phyloP scores from a whole-genome alignment of 2,329 filamentous ascomycete genomes.

The Colletotrichum musicola region DNA sequence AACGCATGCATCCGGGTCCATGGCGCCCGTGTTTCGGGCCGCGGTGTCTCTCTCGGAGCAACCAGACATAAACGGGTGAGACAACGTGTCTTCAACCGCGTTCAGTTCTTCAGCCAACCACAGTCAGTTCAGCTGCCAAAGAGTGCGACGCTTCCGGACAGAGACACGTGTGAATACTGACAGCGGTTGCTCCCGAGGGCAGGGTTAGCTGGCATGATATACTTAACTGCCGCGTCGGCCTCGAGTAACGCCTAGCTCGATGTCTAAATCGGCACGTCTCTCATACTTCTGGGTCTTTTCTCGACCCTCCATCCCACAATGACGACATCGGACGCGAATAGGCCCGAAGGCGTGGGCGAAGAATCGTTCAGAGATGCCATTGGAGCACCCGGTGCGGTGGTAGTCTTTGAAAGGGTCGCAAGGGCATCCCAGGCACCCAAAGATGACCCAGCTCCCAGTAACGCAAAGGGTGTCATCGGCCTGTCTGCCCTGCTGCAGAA shows the following conservation, averaged over 20 bases:
- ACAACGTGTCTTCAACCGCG: not conserved
- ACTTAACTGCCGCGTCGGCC: not conserved
- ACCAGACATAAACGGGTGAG: not conserved
- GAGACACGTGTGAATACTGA: too few species aligned
- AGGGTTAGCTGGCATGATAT: not conserved
- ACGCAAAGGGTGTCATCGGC: not conserved
- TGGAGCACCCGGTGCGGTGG: not conserved
- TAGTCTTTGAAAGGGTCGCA: slow-evolving; percentile 4
- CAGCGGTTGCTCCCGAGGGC: too few species aligned
- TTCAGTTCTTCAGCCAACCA: not conserved
- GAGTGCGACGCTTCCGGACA: too few species aligned
- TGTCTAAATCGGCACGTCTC: not conserved
- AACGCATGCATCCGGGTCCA: too few species aligned
- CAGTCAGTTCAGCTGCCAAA: too few species aligned
- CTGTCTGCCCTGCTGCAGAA: not conserved
- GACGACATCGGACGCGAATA: not conserved
- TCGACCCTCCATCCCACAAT: not conserved
- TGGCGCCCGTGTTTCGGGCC: not conserved
- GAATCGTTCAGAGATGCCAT: not conserved
- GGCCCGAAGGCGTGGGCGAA: not conserved
- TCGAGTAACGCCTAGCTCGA: not conserved
- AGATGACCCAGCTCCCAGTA: not conserved
- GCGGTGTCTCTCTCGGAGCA: not conserved
- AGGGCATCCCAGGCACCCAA: not conserved
- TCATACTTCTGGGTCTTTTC: not conserved